Evolutionary conservation across 2,329 filamentous ascomycete genomes (phyloP).

Genomic region (Chaetomium globosum): DNA sequence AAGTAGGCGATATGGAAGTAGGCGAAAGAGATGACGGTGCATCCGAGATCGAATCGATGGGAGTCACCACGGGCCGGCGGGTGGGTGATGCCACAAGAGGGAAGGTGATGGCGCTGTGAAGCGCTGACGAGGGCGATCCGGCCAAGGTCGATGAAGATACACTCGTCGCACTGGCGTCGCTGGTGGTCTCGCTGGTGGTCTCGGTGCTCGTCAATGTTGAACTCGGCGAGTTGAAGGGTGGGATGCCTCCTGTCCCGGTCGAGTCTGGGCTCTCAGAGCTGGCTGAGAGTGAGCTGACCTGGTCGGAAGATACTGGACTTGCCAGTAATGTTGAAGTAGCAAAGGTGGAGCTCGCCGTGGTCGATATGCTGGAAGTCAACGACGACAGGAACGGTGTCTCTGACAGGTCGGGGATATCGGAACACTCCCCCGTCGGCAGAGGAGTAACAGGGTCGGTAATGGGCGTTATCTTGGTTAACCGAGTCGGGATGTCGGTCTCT

Average conservation of each 20-base stretch:
- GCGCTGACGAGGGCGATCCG: neutral
- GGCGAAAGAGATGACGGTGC: neutral
- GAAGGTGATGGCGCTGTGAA: slow-evolving; percentile 20
- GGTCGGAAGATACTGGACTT: neutral
- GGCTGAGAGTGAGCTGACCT: neutral
- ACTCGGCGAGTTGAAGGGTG: neutral
- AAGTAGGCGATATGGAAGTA: neutral
- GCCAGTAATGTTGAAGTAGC: slow-evolving; percentile 10
- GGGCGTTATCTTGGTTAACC: neutral
- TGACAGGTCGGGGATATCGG: slow-evolving; percentile 1
- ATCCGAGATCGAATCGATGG: neutral
- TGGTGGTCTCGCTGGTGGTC: neutral
- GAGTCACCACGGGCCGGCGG: slow-evolving; percentile 5
- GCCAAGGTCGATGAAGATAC: neutral
- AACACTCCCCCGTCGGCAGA: neutral
- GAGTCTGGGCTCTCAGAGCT: neutral
- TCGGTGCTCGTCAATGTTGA: neutral
- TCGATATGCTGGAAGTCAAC: neutral
- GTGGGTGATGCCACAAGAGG: slow-evolving; percentile 5
- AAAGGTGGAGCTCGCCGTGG: slow-evolving; percentile 1
- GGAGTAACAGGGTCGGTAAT: neutral
- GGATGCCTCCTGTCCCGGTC: neutral
- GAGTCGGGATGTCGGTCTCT: neutral
- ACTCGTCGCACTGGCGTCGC: neutral
- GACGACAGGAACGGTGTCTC: neutral